Conservation (phyloP, 129 eudicot genomes). For the Gnaphalium uliginosum region DNA sequence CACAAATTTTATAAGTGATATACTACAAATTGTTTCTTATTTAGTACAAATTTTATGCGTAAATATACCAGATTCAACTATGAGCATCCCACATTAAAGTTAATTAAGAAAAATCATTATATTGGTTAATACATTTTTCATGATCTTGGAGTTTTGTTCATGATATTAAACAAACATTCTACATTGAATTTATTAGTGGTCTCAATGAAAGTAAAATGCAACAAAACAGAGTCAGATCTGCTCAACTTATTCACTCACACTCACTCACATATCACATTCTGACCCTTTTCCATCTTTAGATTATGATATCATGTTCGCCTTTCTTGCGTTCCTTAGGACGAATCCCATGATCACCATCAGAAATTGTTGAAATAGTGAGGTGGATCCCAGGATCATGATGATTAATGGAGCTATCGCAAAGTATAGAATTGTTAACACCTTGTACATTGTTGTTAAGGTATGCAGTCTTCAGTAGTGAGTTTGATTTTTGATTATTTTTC, state of each 20-base stretch:
- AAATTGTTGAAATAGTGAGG: conserved; percentile 38
- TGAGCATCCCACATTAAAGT: too few species aligned
- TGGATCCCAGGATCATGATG: conserved; percentile 71
- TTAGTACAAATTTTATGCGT: too few species aligned
- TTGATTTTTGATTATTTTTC: conserved; percentile 16
- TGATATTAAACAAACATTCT: conserved; percentile 15
- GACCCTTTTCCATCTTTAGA: conserved; percentile 28
- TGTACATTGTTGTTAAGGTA: conserved; percentile 69
- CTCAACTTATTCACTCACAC: conserved; percentile 26
- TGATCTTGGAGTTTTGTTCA: too few species aligned
- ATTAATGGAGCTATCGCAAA: conserved; percentile 31
- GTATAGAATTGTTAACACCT: conserved; percentile 60
- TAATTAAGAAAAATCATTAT: too few species aligned
- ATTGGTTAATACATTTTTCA: too few species aligned
- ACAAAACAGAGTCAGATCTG: conserved; percentile 21
- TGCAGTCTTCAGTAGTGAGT: conserved; percentile 34
- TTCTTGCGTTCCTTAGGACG: conserved; percentile 24
- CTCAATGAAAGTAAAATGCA: conserved; percentile 1
- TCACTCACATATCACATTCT: background rate
- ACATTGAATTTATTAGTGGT: background rate
- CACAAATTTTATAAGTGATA: too few species aligned
- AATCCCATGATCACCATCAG: conserved; percentile 26
- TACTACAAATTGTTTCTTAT: too few species aligned
- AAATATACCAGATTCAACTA: too few species aligned
- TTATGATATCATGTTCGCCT: background rate